Percentiles rank a stretch among this genome's conserved stretches.
phyloP scores from a whole-genome alignment of 2,329 filamentous ascomycete genomes.

The Colletotrichum echinochloae region DNA sequence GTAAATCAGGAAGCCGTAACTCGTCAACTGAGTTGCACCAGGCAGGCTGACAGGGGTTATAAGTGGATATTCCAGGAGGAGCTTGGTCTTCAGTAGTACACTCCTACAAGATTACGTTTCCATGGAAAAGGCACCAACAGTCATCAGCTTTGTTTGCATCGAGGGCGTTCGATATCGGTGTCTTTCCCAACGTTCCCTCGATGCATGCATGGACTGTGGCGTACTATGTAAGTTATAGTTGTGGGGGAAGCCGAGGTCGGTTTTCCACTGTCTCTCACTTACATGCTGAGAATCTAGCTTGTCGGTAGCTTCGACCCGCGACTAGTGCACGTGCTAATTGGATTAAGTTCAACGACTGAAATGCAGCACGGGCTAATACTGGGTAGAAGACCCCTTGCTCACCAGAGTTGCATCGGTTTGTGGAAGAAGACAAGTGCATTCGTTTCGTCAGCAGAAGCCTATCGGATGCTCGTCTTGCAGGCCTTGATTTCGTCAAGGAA shows the following conservation, averaged over 20 bases:
- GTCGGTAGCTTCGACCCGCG: neutral
- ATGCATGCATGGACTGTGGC: neutral
- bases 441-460: neutral
- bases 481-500: slow-evolving; percentile 1
- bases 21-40: slow-evolving; percentile 21
- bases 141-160: neutral
- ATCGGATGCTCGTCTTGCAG: neutral
- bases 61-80: slow-evolving; percentile 16
- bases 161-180: neutral
- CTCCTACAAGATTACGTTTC: neutral
- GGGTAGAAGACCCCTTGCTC: neutral
- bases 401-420: neutral
- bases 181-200: neutral
- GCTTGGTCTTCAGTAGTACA: neutral
- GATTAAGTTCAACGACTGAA: neutral
- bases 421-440: neutral
- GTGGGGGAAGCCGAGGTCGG: neutral
- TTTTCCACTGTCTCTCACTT: neutral
- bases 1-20: neutral
- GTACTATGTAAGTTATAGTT: neutral
- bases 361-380: neutral
- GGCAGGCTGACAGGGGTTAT: slow-evolving; percentile 23
- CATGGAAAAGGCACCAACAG: neutral
- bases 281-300: slow-evolving; percentile 2
- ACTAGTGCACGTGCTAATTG: slow-evolving; percentile 2